Percentiles rank a stretch among this genome's conserved stretches.
phyloP scores from a whole-genome alignment of 2,329 filamentous ascomycete species.

The Colletotrichum euphorbiae region DNA sequence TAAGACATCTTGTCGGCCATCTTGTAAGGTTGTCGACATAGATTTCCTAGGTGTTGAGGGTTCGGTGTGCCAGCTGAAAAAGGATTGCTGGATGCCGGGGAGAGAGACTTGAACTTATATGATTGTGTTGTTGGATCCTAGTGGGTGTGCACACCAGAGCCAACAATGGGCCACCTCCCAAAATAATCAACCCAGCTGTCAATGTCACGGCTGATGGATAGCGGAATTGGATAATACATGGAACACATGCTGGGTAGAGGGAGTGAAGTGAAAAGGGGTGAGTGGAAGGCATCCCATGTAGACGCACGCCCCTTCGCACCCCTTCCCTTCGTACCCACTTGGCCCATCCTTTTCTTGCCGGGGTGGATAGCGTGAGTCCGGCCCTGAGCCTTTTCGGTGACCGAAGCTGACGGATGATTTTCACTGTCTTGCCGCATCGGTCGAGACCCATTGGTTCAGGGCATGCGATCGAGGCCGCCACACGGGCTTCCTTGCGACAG shows the following conservation, averaged over 20 bases:
- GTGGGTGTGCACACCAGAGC: constrained; percentile 30
- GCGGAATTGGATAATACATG: constrained; percentile 40
- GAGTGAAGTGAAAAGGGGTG: constrained; percentile 38
- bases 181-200: constrained; percentile 44
- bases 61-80: constrained; percentile 35
- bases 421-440: constrained; percentile 52
- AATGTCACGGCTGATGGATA: constrained; percentile 41
- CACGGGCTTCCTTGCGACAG: constrained; percentile 35
- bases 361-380: constrained; percentile 49
- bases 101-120: constrained; percentile 42
- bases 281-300: constrained; percentile 38
- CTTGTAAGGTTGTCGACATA: constrained; percentile 46
- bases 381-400: constrained; percentile 55
- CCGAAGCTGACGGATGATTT: constrained; percentile 56
- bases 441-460: constrained; percentile 41
- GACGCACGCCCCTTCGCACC: constrained; percentile 41
- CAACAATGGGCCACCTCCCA: constrained; percentile 32
- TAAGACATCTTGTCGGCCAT: constrained; percentile 63
- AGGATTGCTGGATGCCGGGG: constrained; percentile 31
- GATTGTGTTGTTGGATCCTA: constrained; percentile 32
- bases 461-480: constrained; percentile 36
- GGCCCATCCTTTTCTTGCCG: constrained; percentile 39
- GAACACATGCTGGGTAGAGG: constrained; percentile 40
- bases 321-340: constrained; percentile 35
- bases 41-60: constrained; percentile 42